These are phyloP conservation scores for Talaromyces proteolyticus DNA, from an alignment of 495 filamentous ascomycete genomes.

Conservation along the genomic window DNA sequence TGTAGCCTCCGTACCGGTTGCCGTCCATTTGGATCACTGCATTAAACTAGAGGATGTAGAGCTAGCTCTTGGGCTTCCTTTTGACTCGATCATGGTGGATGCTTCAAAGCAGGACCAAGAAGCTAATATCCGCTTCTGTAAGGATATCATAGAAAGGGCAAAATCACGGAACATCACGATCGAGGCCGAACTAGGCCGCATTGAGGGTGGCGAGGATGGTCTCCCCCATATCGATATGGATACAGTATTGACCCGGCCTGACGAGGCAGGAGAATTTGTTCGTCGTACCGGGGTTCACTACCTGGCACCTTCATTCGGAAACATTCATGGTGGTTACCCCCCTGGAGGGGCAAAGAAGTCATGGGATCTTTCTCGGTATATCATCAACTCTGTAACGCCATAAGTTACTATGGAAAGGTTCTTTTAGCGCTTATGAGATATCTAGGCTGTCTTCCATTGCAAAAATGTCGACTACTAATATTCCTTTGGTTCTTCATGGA, in stretches of 20 bases:
- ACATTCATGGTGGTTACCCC: slow-evolving; percentile 64
- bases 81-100: slow-evolving; percentile 67
- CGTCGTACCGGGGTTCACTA: slow-evolving; percentile 60
- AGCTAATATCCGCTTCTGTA: slow-evolving; percentile 60
- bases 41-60: slow-evolving; percentile 53
- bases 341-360: slow-evolving; percentile 48
- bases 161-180: slow-evolving; percentile 58
- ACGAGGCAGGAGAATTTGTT: slow-evolving; percentile 60
- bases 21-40: slow-evolving; percentile 60
- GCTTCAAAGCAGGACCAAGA: slow-evolving; percentile 65
- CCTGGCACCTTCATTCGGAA: slow-evolving; percentile 68
- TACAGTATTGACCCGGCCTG: slow-evolving; percentile 58
- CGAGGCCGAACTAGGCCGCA: slow-evolving; percentile 66
- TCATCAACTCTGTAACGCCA: no score
- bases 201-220: slow-evolving; percentile 70
- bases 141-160: slow-evolving; percentile 54
- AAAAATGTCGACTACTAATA: slow-evolving; percentile 27
- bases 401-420: no score
- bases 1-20: slow-evolving; percentile 54
- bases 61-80: slow-evolving; percentile 47
- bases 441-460: slow-evolving; percentile 9
- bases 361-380: slow-evolving; percentile 50
- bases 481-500: slow-evolving; percentile 64
- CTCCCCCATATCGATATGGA: slow-evolving; percentile 61
- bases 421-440: no score